Percentiles rank a stretch among this genome's conserved stretches.
phyloP scores from a whole-genome alignment of 257 asterid genomes.

The Jasminum sambac region DNA sequence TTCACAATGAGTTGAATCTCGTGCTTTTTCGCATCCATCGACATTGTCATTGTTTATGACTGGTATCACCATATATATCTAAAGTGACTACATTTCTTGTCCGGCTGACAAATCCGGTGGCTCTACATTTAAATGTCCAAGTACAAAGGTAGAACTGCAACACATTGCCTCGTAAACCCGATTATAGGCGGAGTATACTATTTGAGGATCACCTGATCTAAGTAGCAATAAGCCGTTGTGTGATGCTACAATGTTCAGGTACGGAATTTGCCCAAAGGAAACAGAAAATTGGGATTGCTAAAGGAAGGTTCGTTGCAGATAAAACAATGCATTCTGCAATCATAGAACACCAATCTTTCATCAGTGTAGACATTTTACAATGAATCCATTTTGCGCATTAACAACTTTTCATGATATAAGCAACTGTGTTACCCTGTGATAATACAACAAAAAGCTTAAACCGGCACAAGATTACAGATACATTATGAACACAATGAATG shows the following conservation, averaged over 20 bases:
- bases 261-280: conserved; percentile 1
- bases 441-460: conserved; percentile 23
- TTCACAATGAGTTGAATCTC: neutral
- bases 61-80: conserved; percentile 16
- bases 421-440: conserved; percentile 17
- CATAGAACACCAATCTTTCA: too few relatives aligned
- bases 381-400: too few relatives aligned
- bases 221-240: conserved; percentile 30
- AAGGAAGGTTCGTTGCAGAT: neutral
- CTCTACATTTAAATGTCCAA: neutral
- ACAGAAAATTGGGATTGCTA: neutral
- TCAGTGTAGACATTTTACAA: too few relatives aligned
- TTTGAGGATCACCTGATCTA: conserved; percentile 4
- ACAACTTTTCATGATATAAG: too few relatives aligned
- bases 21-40: neutral
- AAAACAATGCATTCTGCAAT: neutral
- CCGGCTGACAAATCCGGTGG: conserved; percentile 23
- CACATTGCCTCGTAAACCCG: conserved; percentile 19
- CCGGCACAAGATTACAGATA: conserved; percentile 25
- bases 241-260: conserved; percentile 25
- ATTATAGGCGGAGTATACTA: conserved; percentile 15
- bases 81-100: conserved; percentile 11
- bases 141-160: conserved; percentile 18
- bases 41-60: neutral
- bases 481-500: conserved; percentile 52